Percentiles rank a stretch among this genome's conserved stretches.
These are phyloP conservation scores for Dipodascus albidus DNA, from an alignment of 805 yeast genomes.

Conservation along the genomic window DNA sequence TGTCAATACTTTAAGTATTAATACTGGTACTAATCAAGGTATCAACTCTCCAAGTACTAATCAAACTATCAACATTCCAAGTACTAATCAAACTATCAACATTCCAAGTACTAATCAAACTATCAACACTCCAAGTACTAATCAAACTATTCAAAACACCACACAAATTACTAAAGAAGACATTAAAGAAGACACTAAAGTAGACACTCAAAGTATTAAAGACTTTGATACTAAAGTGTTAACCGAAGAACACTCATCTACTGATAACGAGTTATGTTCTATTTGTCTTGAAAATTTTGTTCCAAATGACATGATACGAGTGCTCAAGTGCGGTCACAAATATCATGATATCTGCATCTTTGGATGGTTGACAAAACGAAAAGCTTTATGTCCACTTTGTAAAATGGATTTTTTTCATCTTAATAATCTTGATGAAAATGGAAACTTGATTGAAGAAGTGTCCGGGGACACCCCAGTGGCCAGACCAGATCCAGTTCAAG, in stretches of 20 bases:
- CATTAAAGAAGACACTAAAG: too few species aligned
- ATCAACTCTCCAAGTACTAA: background rate
- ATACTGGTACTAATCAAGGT: background rate
- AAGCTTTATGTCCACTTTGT: conserved; percentile 80
- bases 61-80: too few species aligned
- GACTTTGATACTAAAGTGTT: background rate
- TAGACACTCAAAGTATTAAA: too few species aligned
- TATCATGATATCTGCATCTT: conserved; percentile 71
- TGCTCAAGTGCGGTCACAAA: conserved; percentile 71
- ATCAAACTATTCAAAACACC: too few species aligned
- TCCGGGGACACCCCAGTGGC: background rate
- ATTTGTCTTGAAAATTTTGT: conserved; percentile 62
- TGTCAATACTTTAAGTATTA: conserved; percentile 1
- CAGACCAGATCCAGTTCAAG: background rate
- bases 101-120: too few species aligned
- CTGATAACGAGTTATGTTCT: conserved; percentile 55
- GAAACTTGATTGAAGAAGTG: background rate
- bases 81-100: too few species aligned
- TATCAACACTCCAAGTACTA: too few species aligned
- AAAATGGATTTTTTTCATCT: conserved; percentile 39
- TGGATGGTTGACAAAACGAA: conserved; percentile 66
- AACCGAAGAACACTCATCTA: background rate
- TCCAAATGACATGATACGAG: conserved; percentile 54
- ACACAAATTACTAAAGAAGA: too few species aligned
- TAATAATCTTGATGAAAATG: background rate